Conservation (phyloP, 805 yeast species). For the Ogataea trehalophila region DNA sequence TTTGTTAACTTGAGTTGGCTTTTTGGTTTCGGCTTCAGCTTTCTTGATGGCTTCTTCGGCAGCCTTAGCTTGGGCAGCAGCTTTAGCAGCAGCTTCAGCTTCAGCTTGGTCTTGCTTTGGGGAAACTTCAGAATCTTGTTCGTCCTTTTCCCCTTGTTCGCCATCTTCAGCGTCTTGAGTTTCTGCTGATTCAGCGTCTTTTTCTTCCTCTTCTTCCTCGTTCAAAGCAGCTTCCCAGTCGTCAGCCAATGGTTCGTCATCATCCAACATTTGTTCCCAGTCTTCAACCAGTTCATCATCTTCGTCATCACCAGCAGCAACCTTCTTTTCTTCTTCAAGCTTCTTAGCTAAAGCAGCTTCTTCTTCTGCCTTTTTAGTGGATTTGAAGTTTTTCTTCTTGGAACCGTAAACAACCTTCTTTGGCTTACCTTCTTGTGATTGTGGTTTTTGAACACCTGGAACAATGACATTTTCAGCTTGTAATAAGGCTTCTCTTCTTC, state of each 20-base stretch:
- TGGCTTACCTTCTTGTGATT: conserved; percentile 35
- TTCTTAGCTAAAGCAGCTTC: conserved; percentile 25
- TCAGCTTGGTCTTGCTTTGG: conserved; percentile 13
- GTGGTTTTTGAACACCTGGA: conserved; percentile 55
- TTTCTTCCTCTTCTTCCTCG: conserved; percentile 22
- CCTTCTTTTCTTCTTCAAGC: conserved; percentile 15
- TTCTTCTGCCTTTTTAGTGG: conserved; percentile 24
- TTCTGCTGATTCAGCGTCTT: conserved; percentile 13
- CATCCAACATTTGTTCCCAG: conserved; percentile 72
- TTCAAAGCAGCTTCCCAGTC: conserved; percentile 45
- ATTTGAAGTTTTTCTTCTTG: conserved; percentile 52
- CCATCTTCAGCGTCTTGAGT: conserved; percentile 10
- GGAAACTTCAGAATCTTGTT: conserved; percentile 24
- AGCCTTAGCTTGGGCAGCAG: conserved; percentile 20
- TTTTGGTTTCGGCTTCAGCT: conserved; percentile 15
- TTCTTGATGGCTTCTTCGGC: conserved; percentile 5
- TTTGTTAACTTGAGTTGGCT: conserved; percentile 14
- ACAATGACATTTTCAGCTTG: conserved; percentile 68
- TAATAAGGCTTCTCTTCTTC: conserved; percentile 81
- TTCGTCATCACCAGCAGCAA: conserved; percentile 27
- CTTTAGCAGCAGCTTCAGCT: neutral
- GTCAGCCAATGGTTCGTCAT: conserved; percentile 41
- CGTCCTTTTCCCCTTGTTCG: conserved; percentile 29
- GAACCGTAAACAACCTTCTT: conserved; percentile 68
- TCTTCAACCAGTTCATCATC: conserved; percentile 71